phyloP scores from a whole-genome alignment of 2,329 filamentous ascomycete genomes.

The Drechslerella coelobrocha region DNA sequence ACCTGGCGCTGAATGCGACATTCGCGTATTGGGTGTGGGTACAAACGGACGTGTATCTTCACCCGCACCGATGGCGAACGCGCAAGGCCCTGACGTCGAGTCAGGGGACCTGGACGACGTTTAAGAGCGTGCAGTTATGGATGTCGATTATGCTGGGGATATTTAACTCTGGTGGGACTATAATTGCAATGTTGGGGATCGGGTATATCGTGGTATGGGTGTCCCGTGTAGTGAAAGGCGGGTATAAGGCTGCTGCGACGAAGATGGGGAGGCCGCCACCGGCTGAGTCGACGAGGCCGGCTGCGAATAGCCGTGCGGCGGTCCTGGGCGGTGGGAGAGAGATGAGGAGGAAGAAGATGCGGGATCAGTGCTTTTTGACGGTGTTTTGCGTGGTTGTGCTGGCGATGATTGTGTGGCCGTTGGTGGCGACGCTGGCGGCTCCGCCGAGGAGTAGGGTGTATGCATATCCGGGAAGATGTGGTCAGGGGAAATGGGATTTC shows the following conservation, averaged over 20 bases:
- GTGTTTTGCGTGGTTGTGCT: background rate
- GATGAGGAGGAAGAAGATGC: background rate
- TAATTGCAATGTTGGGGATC: background rate
- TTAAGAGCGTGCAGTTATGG: conserved; percentile 32
- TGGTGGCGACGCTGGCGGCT: conserved; percentile 22
- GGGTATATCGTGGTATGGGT: background rate
- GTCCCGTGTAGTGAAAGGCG: no score
- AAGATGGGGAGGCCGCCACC: no score
- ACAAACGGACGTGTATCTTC: conserved; percentile 12
- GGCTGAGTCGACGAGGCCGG: no score
- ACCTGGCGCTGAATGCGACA: conserved; percentile 20
- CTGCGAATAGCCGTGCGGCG: background rate
- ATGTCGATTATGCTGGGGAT: conserved; percentile 35
- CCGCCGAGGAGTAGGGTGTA: conserved; percentile 13
- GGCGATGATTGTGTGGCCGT: conserved; percentile 24
- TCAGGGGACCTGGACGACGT: conserved; percentile 7
- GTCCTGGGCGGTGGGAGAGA: no score
- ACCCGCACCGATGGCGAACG: conserved; percentile 27
- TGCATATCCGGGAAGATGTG: conserved; percentile 17
- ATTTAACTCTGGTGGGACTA: conserved; percentile 15
- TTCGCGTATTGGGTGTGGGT: conserved; percentile 37
- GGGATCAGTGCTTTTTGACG: background rate
- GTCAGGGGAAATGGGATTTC: conserved; percentile 30
- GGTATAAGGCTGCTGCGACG: no score
- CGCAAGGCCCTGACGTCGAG: conserved; percentile 10